A percentile compares a stretch with the other conserved stretches of the same genome.
Conservation (phyloP, 2,329 filamentous ascomycete species). For the Aspergillus latus region DNA sequence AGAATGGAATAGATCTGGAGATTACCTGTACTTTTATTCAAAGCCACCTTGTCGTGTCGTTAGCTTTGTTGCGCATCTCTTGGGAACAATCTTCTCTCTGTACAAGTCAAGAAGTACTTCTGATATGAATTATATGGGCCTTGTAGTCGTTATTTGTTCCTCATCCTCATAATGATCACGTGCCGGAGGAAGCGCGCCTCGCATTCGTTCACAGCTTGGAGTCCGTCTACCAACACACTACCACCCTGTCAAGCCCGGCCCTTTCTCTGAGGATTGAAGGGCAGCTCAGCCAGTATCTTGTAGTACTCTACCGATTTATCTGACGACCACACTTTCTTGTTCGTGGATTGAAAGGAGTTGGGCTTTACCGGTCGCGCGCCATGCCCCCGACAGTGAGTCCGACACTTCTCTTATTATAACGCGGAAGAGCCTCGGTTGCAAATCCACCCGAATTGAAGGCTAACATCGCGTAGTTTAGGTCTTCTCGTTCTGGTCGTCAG, state of each 20-base stretch:
- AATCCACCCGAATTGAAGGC: neutral
- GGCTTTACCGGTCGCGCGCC: conserved; percentile 17
- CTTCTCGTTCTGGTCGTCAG: conserved; percentile 58
- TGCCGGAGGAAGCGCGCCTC: conserved; percentile 9
- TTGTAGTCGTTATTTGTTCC: neutral
- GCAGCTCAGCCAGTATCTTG: neutral
- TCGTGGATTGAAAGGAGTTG: conserved; percentile 9
- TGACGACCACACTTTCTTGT: neutral
- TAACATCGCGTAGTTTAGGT: conserved; percentile 51
- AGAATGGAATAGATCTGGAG: conserved; percentile 15
- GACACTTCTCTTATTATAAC: conserved; percentile 8
- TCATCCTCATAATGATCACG: conserved; percentile 13
- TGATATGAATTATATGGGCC: no score
- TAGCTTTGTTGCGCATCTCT: conserved; percentile 12
- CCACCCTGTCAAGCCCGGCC: neutral
- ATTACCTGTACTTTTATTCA: conserved; percentile 24
- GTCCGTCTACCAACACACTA: neutral
- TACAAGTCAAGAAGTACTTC: neutral
- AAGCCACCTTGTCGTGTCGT: conserved; percentile 19
- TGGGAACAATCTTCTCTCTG: conserved; percentile 10
- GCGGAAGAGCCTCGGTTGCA: neutral
- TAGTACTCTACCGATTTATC: neutral
- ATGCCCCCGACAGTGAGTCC: conserved; percentile 40
- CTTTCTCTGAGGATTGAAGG: neutral
- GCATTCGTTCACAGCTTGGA: neutral